Conservation (phyloP, 768 basidiomycete species). For the Leucogyrophana mollusca region DNA sequence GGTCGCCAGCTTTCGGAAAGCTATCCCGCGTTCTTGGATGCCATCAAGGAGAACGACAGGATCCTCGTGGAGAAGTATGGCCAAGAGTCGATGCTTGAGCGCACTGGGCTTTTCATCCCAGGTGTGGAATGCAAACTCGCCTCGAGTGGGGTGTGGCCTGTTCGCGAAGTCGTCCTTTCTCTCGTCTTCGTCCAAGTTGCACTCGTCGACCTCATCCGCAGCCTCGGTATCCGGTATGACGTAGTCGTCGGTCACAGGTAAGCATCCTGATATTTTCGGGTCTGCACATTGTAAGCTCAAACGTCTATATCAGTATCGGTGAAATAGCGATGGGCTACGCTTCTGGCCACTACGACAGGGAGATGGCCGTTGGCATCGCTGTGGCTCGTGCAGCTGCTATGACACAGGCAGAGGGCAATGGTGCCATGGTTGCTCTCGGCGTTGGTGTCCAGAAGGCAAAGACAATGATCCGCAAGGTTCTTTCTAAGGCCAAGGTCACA, state of each 20-base stretch:
- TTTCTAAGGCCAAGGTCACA: slow-evolving; percentile 22
- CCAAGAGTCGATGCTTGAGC: slow-evolving; percentile 30
- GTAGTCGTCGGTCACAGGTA: slow-evolving; percentile 33
- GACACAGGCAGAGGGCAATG: slow-evolving; percentile 33
- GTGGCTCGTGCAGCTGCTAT: slow-evolving; percentile 36
- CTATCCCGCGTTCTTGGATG: slow-evolving; percentile 29
- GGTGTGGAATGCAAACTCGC: slow-evolving; percentile 19
- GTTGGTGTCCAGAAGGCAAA: slow-evolving; percentile 31
- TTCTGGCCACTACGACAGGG: slow-evolving; percentile 33
- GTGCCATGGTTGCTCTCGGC: slow-evolving; percentile 34
- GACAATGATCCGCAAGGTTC: slow-evolving; percentile 31
- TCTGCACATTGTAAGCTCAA: slow-evolving; percentile 7
- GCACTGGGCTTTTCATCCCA: slow-evolving; percentile 32
- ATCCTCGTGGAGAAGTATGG: slow-evolving; percentile 26
- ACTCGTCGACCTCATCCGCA: slow-evolving; percentile 30
- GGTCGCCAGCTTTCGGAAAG: slow-evolving; percentile 33
- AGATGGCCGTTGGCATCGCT: slow-evolving; percentile 33
- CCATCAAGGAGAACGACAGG: slow-evolving; percentile 31
- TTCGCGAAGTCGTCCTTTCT: slow-evolving; percentile 31
- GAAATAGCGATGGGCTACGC: slow-evolving; percentile 39
- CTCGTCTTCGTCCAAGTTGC: slow-evolving; percentile 33
- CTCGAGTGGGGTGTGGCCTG: slow-evolving; percentile 28
- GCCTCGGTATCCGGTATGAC: slow-evolving; percentile 30
- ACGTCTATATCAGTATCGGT: slow-evolving; percentile 15
- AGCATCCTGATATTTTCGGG: slow-evolving; percentile 1